phyloP scores from a whole-genome alignment of 768 basidiomycete species.

The Leccinum sublutescens region DNA sequence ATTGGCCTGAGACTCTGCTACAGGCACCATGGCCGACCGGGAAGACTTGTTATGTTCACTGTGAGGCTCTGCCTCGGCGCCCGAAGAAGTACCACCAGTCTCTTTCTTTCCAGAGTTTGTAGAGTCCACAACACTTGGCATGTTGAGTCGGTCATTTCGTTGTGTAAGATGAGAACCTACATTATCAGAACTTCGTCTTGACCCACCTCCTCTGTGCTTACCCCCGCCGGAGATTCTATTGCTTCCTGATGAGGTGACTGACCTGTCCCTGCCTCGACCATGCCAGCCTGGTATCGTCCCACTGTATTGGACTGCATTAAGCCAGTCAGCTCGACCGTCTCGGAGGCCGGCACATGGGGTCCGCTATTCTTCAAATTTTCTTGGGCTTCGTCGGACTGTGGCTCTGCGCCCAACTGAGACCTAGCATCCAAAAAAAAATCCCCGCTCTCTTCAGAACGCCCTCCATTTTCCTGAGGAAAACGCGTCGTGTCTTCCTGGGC shows the following conservation, averaged over 20 bases:
- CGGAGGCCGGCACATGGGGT: no score
- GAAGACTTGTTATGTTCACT: no score
- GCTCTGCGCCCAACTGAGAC: no score
- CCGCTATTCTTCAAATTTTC: no score
- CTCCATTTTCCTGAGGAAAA: no score
- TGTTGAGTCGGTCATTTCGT: neutral
- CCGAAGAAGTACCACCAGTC: neutral
- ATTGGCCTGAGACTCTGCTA: neutral
- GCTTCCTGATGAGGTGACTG: neutral
- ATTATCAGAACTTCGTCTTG: conserved; percentile 2
- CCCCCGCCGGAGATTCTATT: neutral
- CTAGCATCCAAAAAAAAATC: no score
- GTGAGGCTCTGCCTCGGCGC: no score
- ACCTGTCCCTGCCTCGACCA: neutral
- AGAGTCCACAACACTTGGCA: conserved; percentile 13
- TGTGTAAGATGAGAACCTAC: conserved; percentile 1
- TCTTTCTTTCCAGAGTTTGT: conserved; percentile 10
- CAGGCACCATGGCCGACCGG: neutral
- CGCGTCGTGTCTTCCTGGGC: no score
- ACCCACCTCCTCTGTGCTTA: neutral
- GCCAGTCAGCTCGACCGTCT: no score
- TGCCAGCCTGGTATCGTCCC: neutral
- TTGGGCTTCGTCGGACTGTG: no score
- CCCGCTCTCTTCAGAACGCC: no score
- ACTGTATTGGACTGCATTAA: no score